These are phyloP conservation scores for Mucor lusitanicus DNA, from an alignment of 371 early-diverging fungal genomes.

Conservation along the genomic window DNA sequence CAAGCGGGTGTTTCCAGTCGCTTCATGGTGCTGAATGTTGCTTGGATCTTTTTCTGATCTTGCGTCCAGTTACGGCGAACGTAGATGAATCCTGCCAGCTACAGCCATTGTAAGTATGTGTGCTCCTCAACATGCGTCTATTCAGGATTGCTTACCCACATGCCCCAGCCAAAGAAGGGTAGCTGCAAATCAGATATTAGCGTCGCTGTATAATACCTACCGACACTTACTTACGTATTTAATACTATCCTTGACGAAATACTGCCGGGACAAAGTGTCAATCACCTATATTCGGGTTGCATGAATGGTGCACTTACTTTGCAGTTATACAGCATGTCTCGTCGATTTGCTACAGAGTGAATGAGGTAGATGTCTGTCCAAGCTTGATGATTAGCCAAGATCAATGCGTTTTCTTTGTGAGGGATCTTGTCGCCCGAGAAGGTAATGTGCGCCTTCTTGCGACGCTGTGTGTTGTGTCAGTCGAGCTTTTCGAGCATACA, in stretches of 20 bases:
- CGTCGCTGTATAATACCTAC: not conserved
- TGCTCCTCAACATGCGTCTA: not conserved
- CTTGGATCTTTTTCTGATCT: constrained; percentile 64
- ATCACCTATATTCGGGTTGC: too few relatives aligned
- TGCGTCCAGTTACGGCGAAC: constrained; percentile 69
- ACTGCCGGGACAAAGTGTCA: too few relatives aligned
- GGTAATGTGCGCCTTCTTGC: constrained; percentile 63
- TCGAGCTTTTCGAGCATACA: not conserved
- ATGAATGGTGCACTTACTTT: constrained; percentile 47
- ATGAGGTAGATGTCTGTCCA: constrained; percentile 70
- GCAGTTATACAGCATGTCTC: constrained; percentile 66
- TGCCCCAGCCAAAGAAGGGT: constrained; percentile 66
- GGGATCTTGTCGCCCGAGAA: constrained; percentile 68
- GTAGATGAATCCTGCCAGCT: constrained; percentile 72
- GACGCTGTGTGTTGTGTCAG: constrained; percentile 7
- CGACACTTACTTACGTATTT: constrained; percentile 56
- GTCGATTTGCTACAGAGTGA: constrained; percentile 63
- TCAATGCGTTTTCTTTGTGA: constrained; percentile 58
- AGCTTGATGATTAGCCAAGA: constrained; percentile 66
- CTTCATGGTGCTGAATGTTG: constrained; percentile 61
- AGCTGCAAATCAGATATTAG: constrained; percentile 26
- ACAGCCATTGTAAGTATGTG: not conserved
- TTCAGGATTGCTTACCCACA: constrained; percentile 49
- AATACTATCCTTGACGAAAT: constrained; percentile 75
- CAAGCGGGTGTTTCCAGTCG: constrained; percentile 65